phyloP scores from a whole-genome alignment of 2,329 filamentous ascomycete genomes.

The Keithomyces neogunnii region DNA sequence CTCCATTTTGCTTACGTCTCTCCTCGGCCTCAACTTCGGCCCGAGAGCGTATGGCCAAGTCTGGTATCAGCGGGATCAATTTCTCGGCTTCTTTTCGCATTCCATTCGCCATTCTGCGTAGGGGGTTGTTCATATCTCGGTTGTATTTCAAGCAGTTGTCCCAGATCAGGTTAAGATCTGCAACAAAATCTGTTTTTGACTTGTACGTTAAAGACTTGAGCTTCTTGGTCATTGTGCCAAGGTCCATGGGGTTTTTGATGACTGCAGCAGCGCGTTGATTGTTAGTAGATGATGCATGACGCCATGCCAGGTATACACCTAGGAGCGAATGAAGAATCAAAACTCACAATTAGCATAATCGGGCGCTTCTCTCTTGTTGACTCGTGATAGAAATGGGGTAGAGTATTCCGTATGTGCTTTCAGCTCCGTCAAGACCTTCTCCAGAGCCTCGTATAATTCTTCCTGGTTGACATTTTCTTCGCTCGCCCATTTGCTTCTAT shows the following conservation, averaged over 20 bases:
- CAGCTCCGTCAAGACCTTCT: constrained; percentile 93
- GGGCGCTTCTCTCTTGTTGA: constrained; percentile 94
- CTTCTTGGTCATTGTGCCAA: constrained; percentile 98
- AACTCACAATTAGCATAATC: constrained; percentile 84
- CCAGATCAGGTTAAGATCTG: constrained; percentile 93
- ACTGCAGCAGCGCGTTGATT: constrained; percentile 35
- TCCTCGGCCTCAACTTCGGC: constrained; percentile 89
- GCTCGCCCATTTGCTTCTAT: constrained; percentile 96
- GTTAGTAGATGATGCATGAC: too few species aligned
- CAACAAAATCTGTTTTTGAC: constrained; percentile 89
- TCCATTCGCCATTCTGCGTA: constrained; percentile 86
- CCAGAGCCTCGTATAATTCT: constrained; percentile 90
- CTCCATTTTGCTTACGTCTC: constrained; percentile 77
- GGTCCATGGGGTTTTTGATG: constrained; percentile 96
- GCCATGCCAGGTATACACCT: too few species aligned
- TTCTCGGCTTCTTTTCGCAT: constrained; percentile 99
- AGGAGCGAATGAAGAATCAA: background rate
- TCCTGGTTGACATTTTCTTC: constrained; percentile 97
- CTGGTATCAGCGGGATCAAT: constrained; percentile 87
- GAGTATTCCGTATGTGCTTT: constrained; percentile 98
- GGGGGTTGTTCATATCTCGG: constrained; percentile 74
- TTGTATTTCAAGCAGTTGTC: constrained; percentile 96
- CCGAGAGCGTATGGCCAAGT: constrained; percentile 80
- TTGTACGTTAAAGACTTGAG: constrained; percentile 73
- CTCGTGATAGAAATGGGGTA: constrained; percentile 85